Evolutionary conservation across 1,139 yeast genomes (phyloP).

Genomic region (Candida anutae): DNA sequence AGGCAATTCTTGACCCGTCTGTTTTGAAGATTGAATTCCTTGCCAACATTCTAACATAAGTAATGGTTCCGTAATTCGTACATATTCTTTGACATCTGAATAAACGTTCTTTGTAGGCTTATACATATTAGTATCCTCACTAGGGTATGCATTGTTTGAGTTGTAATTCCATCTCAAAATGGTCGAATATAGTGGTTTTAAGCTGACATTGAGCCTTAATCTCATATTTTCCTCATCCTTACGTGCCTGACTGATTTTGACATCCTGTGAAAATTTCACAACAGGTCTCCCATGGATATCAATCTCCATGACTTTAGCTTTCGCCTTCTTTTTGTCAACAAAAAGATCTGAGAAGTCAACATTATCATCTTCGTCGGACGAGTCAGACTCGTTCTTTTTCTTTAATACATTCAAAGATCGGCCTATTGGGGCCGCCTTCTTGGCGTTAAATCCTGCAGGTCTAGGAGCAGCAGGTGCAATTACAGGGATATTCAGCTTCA

Average conservation of each 20-base stretch:
- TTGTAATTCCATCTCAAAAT: slow-evolving; percentile 76
- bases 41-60: slow-evolving; percentile 92
- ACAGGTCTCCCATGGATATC: slow-evolving; percentile 33
- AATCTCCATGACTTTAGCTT: slow-evolving; percentile 29
- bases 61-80: slow-evolving; percentile 65
- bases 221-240: slow-evolving; percentile 75
- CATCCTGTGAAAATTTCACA: slow-evolving; percentile 6
- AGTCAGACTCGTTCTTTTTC: slow-evolving; percentile 21
- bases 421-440: slow-evolving; percentile 23
- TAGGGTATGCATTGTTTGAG: slow-evolving; percentile 49
- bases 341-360: slow-evolving; percentile 37
- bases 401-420: slow-evolving; percentile 28
- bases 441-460: slow-evolving; percentile 72
- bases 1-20: slow-evolving; percentile 55
- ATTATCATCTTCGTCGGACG: slow-evolving; percentile 25
- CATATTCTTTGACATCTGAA: slow-evolving; percentile 54
- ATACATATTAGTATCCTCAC: slow-evolving; percentile 32
- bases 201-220: slow-evolving; percentile 66
- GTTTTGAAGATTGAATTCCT: slow-evolving; percentile 67
- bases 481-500: slow-evolving; percentile 16
- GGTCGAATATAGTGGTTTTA: slow-evolving; percentile 64
- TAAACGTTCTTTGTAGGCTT: slow-evolving; percentile 36
- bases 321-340: slow-evolving; percentile 26
- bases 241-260: slow-evolving; percentile 34
- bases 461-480: slow-evolving; percentile 65